phyloP scores from a whole-genome alignment of 768 basidiomycete species.

The Boletus rubropictus region DNA sequence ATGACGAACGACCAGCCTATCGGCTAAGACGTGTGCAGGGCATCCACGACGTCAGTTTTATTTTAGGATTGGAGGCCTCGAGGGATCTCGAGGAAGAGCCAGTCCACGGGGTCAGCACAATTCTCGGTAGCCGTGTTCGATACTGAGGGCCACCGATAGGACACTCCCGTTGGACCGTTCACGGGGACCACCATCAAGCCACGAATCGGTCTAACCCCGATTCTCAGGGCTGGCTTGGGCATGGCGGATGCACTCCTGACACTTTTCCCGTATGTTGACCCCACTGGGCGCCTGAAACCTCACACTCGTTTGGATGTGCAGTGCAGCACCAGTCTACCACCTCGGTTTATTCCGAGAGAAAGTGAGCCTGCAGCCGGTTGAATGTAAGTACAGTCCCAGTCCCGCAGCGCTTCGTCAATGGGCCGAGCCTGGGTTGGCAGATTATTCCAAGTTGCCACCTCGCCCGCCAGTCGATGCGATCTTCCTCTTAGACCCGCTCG shows the following conservation, averaged over 20 bases:
- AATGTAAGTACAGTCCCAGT: conserved; percentile 49
- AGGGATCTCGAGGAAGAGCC: conserved; percentile 56
- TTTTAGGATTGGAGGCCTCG: conserved; percentile 82
- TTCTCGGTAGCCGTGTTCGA: not conserved
- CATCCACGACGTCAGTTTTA: conserved; percentile 65
- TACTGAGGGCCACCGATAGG: conserved; percentile 33
- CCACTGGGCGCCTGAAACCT: not conserved
- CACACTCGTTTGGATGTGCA: conserved; percentile 22
- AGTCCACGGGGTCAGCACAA: conserved; percentile 55
- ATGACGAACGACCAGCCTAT: not conserved
- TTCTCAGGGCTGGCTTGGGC: conserved; percentile 87
- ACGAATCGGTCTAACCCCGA: conserved; percentile 81
- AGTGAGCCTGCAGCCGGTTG: conserved; percentile 81
- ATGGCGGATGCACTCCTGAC: conserved; percentile 87
- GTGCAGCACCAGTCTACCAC: conserved; percentile 82
- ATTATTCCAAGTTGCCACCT: conserved; percentile 86
- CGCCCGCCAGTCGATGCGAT: conserved; percentile 72
- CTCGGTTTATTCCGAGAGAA: conserved; percentile 88
- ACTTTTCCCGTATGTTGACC: conserved; percentile 71
- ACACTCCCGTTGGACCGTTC: conserved; percentile 77
- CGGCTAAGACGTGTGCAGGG: conserved; percentile 41
- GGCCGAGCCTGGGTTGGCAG: conserved; percentile 35
- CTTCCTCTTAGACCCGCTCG: conserved; percentile 86
- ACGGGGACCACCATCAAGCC: conserved; percentile 71
- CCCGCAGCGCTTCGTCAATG: not conserved